Evolutionary conservation across 495 filamentous ascomycete species (phyloP), one percentile per base, ranked within the genome.

Genomic region (Thermochaetoides thermophila): DNA sequence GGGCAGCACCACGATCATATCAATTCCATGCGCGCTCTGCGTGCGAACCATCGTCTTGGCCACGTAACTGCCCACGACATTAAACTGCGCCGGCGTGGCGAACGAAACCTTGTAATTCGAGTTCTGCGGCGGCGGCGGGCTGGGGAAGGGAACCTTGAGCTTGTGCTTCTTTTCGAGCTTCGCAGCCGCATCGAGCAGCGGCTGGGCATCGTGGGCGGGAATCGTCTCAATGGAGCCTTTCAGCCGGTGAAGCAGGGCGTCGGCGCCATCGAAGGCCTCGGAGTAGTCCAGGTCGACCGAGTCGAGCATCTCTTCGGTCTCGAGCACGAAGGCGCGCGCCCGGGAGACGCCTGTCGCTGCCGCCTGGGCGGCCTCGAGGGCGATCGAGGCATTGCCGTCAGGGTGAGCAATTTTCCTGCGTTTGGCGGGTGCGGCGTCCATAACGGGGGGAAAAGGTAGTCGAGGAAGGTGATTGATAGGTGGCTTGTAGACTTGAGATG

Each of bases 1-100:
- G 11, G 91, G 86, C 73, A 97, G 89, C 8, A 73, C 76, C 5
- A 94, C 71, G 12, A 82, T 74, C 63, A 97, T 59, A 59, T 97
- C 89, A 30, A 93, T 65, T 1, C 63, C 60, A 21, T 76, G 56
- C 13, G 52, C 49, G 7, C 65, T 64, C 12, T 71, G 61, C 6
- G 65, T 57, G 44, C 74, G 80, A 7, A 73, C 59, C 42, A 79
- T 74, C 7, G 73, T 89, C 54, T 75, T 76, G 26, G 83, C 68
- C 26, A 76, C 64, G 65, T 92, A 87, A 50, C 84, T 87, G 29
- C 89, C 91, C 15, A 83, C 76, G 17, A 92, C 78, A 52, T 92
- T 92, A 50, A 93, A 71, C 39, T 75, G 76, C 14, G 71, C 44
- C 7, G 91, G 89, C 45, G 71, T 76, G 17, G 65, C 60, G 53